These are phyloP conservation scores for Auricularia sp. DNA, from an alignment of 768 basidiomycete species.

Conservation along the genomic window DNA sequence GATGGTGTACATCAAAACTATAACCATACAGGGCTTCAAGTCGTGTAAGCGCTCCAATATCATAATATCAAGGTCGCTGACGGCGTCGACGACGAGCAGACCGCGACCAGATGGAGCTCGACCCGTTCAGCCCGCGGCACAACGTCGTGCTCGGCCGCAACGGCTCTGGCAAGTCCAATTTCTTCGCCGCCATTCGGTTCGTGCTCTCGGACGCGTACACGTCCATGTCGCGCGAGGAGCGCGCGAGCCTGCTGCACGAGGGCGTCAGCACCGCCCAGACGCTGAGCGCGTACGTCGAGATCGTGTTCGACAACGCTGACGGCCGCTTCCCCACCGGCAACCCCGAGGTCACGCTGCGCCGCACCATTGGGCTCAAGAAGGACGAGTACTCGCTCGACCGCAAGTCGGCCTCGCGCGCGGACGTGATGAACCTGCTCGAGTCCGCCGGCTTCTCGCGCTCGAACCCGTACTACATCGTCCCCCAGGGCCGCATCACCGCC, in stretches of 20 bases:
- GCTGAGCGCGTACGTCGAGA: conserved; percentile 81
- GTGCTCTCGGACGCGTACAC: conserved; percentile 97
- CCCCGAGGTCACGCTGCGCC: conserved; percentile 75
- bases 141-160: conserved; percentile 97
- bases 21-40: conserved; percentile 94
- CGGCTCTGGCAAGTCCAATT: conserved; percentile 97
- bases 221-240: conserved; percentile 87
- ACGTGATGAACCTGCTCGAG: conserved; percentile 95
- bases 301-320: conserved; percentile 91
- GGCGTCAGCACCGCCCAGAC: conserved; percentile 82
- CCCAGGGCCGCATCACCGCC: conserved; percentile 95
- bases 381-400: conserved; percentile 96
- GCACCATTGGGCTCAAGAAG: conserved; percentile 96
- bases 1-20: conserved; percentile 53
- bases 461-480: conserved; percentile 99
- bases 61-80: neutral
- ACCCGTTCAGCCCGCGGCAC: conserved; percentile 87
- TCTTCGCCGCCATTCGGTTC: conserved; percentile 96
- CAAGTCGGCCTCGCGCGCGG: conserved; percentile 91
- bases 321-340: conserved; percentile 88
- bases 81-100: conserved; percentile 31
- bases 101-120: conserved; percentile 82
- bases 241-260: conserved; percentile 88
- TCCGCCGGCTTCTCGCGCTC: conserved; percentile 94
- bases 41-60: conserved; percentile 52